Evolutionary conservation across 2,329 filamentous ascomycete species (phyloP), one percentile per base, ranked within the genome.

Genomic region (Neofusicoccum laricinum): DNA sequence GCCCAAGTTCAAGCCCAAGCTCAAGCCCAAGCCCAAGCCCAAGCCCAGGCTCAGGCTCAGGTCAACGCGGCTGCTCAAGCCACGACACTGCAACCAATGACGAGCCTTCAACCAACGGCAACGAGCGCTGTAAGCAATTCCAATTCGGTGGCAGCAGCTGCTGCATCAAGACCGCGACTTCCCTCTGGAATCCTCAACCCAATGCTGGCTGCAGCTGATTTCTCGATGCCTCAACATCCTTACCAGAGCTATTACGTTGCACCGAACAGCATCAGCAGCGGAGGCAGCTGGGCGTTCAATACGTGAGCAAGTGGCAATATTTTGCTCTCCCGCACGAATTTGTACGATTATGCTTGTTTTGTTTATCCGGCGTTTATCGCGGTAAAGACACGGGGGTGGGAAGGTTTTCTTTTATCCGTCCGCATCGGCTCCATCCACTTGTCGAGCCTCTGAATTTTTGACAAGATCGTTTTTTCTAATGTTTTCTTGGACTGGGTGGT

Each of bases 191-290:
- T 87, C 45, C 78, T 89, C 5, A 94, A 94, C 71, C 91, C 91
- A 1, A 77, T 94, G 43, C 84, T 89, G 68, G 86, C 85, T 25
- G 82, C 82, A 25, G 91, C 90, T 1, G 90, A 95, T 72, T 95
- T 95, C 74, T 89, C 83, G 25, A 81, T 89, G 69, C 89, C 90
- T 3, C 88, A 92, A 68, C 91, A 93, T 76, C 91, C 92, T 1
- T 96, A 95, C 72, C 89, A 92, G 72, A 87, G 88, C 58, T 89
- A 89, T 77, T 96, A 94, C 70, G 88, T 92, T 67, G 88, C 90
- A 40, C 90, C 91, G 1, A 90, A 85, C 68, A 82, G 78, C 66
- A 71, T 73, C 50, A 57, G 49, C 17, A 48, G 49, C 41, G 49
- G 49, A 25, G 45, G 45, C 6, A 50, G 21, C 10, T 63, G 59